Evolutionary conservation across 192 early-diverging fungal genomes (phyloP).

Genomic region (Gonapodya sp.): DNA sequence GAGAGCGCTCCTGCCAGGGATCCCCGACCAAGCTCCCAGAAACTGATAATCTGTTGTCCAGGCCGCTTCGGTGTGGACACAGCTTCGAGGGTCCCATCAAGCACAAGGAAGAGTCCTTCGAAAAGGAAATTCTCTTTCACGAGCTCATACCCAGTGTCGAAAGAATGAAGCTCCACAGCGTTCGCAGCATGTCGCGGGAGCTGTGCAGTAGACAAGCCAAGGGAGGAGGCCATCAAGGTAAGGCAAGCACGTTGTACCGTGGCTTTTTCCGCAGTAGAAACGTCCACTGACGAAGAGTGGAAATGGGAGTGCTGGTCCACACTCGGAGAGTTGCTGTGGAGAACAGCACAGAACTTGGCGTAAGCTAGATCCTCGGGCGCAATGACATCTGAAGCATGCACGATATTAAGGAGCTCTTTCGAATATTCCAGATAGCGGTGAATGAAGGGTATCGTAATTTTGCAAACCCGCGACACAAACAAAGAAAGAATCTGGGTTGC

Average conservation of each 20-base stretch:
- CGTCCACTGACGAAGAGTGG: neutral
- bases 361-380: neutral
- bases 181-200: neutral
- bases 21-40: neutral
- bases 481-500: neutral
- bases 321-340: neutral
- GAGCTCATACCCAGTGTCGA: neutral
- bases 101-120: neutral
- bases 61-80: neutral
- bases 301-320: neutral
- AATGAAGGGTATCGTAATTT: neutral
- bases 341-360: neutral
- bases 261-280: neutral
- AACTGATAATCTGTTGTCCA: neutral
- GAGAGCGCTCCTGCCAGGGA: neutral
- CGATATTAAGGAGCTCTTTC: neutral
- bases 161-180: neutral
- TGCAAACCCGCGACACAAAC: neutral
- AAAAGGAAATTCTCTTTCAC: neutral
- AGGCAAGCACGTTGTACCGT: neutral
- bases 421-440: neutral
- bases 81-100: neutral
- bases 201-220: neutral
- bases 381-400: neutral
- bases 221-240: neutral